Evolutionary conservation across 1,139 yeast genomes (phyloP).

Genomic region (Lodderomyces pseudojiufengensis): DNA sequence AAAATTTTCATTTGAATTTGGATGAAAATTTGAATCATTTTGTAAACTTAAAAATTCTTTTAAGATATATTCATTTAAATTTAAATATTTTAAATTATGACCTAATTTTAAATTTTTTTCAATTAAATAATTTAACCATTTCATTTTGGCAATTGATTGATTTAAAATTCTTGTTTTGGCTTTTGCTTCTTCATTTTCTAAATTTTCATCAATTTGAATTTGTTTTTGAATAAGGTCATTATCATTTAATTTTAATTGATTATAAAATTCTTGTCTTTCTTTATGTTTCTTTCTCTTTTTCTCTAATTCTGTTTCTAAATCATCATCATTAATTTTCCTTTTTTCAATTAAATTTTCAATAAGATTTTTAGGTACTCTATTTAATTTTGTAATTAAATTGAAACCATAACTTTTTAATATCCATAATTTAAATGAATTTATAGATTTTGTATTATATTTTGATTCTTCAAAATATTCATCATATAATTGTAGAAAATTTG

Average conservation of each 20-base stretch:
- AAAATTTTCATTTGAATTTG: slow-evolving; percentile 10
- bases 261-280: slow-evolving; percentile 39
- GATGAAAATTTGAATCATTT: slow-evolving; percentile 29
- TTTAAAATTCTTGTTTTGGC: background rate
- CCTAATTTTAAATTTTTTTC: slow-evolving; percentile 46
- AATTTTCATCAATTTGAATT: background rate
- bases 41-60: slow-evolving; percentile 27
- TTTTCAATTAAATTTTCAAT: slow-evolving; percentile 38
- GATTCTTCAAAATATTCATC: slow-evolving; percentile 16
- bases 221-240: slow-evolving; percentile 21
- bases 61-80: slow-evolving; percentile 25
- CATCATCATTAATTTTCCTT: slow-evolving; percentile 27
- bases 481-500: slow-evolving; percentile 13
- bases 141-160: slow-evolving; percentile 13
- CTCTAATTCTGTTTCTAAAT: slow-evolving; percentile 27
- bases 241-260: slow-evolving; percentile 29
- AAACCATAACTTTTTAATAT: slow-evolving; percentile 24
- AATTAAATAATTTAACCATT: slow-evolving; percentile 41
- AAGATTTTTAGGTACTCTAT: slow-evolving; percentile 30
- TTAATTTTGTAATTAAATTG: slow-evolving; percentile 24
- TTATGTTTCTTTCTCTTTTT: slow-evolving; percentile 22
- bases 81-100: slow-evolving; percentile 36
- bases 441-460: slow-evolving; percentile 35
- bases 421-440: slow-evolving; percentile 40
- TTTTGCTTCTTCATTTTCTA: slow-evolving; percentile 14